Base-by-base conservation (phyloP, 106 monocot genomes). In the Iris macrosiphon region DNA sequence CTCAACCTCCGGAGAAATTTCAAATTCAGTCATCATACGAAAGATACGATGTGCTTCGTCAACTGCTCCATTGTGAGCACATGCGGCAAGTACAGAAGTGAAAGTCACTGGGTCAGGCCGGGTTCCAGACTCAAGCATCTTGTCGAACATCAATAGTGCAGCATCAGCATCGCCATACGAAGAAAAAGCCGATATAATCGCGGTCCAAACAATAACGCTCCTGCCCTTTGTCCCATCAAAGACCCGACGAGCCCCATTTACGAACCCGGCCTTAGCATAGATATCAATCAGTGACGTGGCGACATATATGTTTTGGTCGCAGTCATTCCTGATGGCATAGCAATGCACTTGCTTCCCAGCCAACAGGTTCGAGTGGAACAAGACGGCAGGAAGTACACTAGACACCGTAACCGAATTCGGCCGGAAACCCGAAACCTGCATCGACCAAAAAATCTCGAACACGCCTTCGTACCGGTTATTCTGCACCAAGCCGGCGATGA, bases 251-350 rank as follows among this genome's bases (percentile, higher is more conserved):
- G 79, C 75, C 2, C 75, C 62, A 2, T 44, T 16, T 8, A 84
- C 67, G 19, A 45, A 79, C n/a, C 84, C 84, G 34, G 75, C 31
- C 41, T 84, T 84, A 6, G 71, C 71, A 38, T 84, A 84, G 0
- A 53, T 35, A 21, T 79, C 72, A 10, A 84, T 84, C 10, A 78
- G 35, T 7, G 78, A 60, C n/a, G 67, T 72, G 0, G 44, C 49
- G 3, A 72, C 72, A 52, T 67, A 72, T 6, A 72, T 38, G 25
- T 67, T 78, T 17, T 52, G 67, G 27, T 72, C 67, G 37, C 21
- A 72, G 6, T 52, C 61, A 14, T 57, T 78, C 53, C 66, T 61
- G 3, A 78, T 56, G 45, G 72, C 66, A 33, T 72, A 78, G 11
- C 56, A 49, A 45, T 78, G 78, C 19, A 72, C 39, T 56, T 78